Percentiles rank a stretch among this genome's conserved stretches.
Conservation (phyloP, 176 grass and related monocot genomes). For the Microstegium vimineum region DNA sequence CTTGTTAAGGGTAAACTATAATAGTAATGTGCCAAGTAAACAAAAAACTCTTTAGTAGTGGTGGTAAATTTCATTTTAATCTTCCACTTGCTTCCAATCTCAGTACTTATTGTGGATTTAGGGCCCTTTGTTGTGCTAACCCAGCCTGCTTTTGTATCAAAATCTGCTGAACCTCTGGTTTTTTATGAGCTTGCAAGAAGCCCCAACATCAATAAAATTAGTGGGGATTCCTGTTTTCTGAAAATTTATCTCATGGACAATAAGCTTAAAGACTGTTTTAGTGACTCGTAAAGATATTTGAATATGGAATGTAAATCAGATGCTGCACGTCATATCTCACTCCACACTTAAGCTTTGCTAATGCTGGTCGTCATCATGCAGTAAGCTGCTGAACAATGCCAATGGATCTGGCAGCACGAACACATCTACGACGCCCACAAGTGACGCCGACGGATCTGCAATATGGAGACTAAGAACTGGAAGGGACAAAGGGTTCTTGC, state of each 20-base stretch:
- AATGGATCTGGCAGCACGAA: conserved; percentile 35
- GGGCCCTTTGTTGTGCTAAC: background rate
- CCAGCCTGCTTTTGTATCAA: background rate
- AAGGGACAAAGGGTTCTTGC: conserved; percentile 18
- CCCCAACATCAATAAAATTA: background rate
- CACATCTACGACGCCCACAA: conserved; percentile 21
- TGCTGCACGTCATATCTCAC: background rate
- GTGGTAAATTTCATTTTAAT: background rate
- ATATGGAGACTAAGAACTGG: conserved; percentile 51
- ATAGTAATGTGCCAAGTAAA: background rate
- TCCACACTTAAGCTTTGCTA: background rate
- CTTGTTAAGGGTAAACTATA: background rate
- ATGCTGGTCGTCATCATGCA: conserved; percentile 28
- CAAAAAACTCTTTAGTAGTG: background rate
- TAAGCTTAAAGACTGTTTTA: background rate
- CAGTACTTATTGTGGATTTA: background rate
- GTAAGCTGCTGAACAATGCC: conserved; percentile 42
- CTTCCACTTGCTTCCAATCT: background rate
- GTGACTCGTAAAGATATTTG: background rate
- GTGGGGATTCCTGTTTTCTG: background rate
- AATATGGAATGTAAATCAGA: background rate
- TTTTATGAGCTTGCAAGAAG: background rate
- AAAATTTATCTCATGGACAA: background rate
- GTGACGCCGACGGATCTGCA: conserved; percentile 33
- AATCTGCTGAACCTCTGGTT: background rate